Evolutionary conservation across 345 rosid species (phyloP).

Genomic region (Salix brachista): DNA sequence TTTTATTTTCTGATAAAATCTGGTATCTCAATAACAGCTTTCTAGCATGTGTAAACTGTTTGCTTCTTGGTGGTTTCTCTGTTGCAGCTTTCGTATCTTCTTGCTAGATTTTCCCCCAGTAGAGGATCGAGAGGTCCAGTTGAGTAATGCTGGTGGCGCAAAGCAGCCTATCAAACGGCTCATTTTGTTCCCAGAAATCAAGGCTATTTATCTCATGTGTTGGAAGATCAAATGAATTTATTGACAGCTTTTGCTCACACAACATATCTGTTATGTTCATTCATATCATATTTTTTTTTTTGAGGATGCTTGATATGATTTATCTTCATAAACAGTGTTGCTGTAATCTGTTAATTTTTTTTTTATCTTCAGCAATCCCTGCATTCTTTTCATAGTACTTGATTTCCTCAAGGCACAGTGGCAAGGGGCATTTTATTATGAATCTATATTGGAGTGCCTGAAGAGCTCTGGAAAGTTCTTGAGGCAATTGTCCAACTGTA

Average conservation of each 20-base stretch:
- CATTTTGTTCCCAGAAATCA: slow-evolving; percentile 38
- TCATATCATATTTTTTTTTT: neutral
- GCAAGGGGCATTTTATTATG: slow-evolving; percentile 83
- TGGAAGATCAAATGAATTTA: slow-evolving; percentile 54
- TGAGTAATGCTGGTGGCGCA: slow-evolving; percentile 23
- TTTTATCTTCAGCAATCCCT: slow-evolving; percentile 54
- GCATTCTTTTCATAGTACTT: slow-evolving; percentile 48
- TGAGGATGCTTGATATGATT: neutral
- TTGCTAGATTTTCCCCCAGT: slow-evolving; percentile 36
- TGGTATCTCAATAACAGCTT: neutral
- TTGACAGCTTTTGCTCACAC: slow-evolving; percentile 50
- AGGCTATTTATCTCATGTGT: slow-evolving; percentile 44
- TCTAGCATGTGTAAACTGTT: slow-evolving; percentile 1
- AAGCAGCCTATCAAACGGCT: slow-evolving; percentile 30
- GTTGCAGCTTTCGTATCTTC: slow-evolving; percentile 80
- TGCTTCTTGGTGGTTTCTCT: slow-evolving; percentile 18
- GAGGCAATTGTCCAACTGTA: slow-evolving; percentile 53
- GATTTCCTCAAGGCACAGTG: slow-evolving; percentile 79
- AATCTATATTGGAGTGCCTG: slow-evolving; percentile 44
- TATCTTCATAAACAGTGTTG: neutral
- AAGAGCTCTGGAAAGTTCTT: slow-evolving; percentile 57
- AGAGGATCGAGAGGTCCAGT: slow-evolving; percentile 37
- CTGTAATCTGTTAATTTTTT: neutral
- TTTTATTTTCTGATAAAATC: neutral
- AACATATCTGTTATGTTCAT: neutral